phyloP scores from a whole-genome alignment of 202 grass and related monocot species.

The Elaeis oleifera region DNA sequence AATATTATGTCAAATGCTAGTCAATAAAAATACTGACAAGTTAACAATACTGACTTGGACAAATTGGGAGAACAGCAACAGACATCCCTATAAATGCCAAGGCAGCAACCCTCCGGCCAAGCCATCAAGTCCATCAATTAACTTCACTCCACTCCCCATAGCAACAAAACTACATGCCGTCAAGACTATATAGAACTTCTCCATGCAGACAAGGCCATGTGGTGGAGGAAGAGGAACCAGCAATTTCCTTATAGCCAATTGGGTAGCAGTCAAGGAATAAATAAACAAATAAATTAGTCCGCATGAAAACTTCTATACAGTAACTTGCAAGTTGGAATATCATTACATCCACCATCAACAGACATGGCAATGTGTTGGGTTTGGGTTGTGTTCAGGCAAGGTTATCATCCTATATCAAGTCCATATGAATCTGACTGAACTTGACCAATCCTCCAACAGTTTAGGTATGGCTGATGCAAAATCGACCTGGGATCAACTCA shows the following conservation, averaged over 20 bases:
- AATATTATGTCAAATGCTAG: too few relatives aligned
- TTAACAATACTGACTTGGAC: conserved; percentile 44
- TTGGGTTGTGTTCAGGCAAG: too few relatives aligned
- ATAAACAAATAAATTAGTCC: not conserved
- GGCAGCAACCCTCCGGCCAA: conserved; percentile 72
- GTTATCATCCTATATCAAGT: too few relatives aligned
- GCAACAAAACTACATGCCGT: conserved; percentile 50
- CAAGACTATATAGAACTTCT: conserved; percentile 63
- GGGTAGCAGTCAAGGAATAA: not conserved
- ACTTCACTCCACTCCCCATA: conserved; percentile 58
- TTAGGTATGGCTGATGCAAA: too few relatives aligned
- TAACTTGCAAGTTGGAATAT: too few relatives aligned
- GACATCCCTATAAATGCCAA: conserved; percentile 78
- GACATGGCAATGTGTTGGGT: too few relatives aligned
- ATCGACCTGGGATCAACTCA: too few relatives aligned
- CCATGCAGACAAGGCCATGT: conserved; percentile 65
- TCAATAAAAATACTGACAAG: too few relatives aligned
- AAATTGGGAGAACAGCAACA: conserved; percentile 68
- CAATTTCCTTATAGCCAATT: conserved; percentile 51
- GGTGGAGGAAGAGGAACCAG: conserved; percentile 78
- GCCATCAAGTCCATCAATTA: conserved; percentile 83
- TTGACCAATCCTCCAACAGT: too few relatives aligned
- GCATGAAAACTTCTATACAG: too few relatives aligned
- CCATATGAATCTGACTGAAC: too few relatives aligned
- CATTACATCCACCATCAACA: too few relatives aligned